Base-by-base conservation (phyloP, 352 stramenopile genomes). In the Phytophthora pluvialis region DNA sequence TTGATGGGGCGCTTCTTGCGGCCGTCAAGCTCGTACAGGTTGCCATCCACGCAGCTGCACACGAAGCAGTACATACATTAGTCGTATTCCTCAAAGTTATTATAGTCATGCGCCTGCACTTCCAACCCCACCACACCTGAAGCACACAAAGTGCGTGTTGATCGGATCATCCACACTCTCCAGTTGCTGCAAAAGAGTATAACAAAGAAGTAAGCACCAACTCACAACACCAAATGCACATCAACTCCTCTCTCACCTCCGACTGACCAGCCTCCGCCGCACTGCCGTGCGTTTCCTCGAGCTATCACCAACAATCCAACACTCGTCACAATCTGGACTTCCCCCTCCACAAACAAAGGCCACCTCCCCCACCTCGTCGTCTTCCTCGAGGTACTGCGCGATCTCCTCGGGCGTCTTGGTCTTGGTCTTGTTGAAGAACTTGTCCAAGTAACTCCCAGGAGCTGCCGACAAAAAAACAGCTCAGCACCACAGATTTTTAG, bases 141-240 rank as follows among this genome's bases (percentile, higher is more conserved):
- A 97, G 66, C 92, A 98, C 29, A 98, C 81, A 54, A 99, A 99
- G 75, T 99, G 97, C n/a, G 95, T 99, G 63, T 97, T 87, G 65
- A 99, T 89, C 7, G 92, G 83, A 50, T 99, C 95, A 33, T 98
- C 86, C 15, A 98, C 78, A 46, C 82, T 79, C 39, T 94, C 86
- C 48, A 97, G 68, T 88, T 96, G 88, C 86, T 95, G 48, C 35
- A 52, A 29, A 42, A 12, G 3, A 39, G 29, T 9, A 53, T 0
- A 46, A 39, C 1, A 50, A 7, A 46, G 18, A 26, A 1, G 31
- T 31, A 12, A 32, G 18, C 48, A 52, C n/a, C 25, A 60, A 31
- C 3, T 28, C 16, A 56, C 16, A 1, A 12, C 43, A 28, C 7
- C 32, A 55, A 8, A 18, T 29, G 35, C 40, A 5, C 28, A 42